Evolutionary conservation across 257 asterid species (phyloP), one percentile per base, ranked within the genome.

Genomic region (Nicotiana attenuata): DNA sequence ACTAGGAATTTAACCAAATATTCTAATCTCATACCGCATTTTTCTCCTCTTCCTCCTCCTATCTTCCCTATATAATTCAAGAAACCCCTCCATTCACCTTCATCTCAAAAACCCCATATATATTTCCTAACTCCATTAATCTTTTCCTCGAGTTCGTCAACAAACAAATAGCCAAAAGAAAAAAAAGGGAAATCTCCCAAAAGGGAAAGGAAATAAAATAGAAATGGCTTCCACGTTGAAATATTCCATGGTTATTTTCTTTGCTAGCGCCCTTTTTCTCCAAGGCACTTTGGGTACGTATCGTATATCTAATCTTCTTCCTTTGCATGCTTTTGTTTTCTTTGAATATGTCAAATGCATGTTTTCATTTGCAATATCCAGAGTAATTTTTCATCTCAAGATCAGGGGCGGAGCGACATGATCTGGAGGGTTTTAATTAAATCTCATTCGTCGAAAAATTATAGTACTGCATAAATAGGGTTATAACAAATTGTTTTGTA

Each of bases 281-380:
- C 85, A 86, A 33, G 88, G 82, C 84, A 53, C 91, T 17, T 81
- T 85, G 81, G 94, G 94, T 91, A 89, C 2, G 63, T 80, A 71
- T n/a, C 29, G 33, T 35, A 22, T 24, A 68, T 45, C 31, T 16
- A 60, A 38, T 24, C 5, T 11, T 55, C 31, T 57, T 77, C 3
- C 6, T 10, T 6, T 77, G 38, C 47, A 16, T 38, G 59, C 59
- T 10, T 10, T 24, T 22, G 3, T 8, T 61, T 66, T 19, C 53
- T 35, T 35, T 35, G 59, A 69, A 41, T 45, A 13, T 20, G 9
- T n/a, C 11, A 19, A 55, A 19, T 69, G 31, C 22, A 65, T 65
- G 41, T 65, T 65, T 28, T 65, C 16, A 57, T 57, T 57, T 19
- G 26, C 64, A 57, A 57, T 57, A 57, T 19, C 26, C 22, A 6